Conservation (phyloP, 257 asterid species). For the Solanum sparsipilum region DNA sequence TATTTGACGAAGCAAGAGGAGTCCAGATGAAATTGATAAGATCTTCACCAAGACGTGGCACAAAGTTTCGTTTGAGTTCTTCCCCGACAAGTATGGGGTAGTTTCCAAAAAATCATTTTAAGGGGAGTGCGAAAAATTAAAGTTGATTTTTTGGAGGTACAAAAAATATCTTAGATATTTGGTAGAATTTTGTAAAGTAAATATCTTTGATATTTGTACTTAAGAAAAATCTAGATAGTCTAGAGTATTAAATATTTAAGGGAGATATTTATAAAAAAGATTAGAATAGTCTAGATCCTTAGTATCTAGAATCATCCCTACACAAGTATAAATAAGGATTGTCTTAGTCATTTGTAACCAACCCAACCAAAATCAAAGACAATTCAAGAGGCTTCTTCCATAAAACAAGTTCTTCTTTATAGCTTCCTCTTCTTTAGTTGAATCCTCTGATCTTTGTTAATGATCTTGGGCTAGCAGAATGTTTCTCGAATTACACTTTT, state of each 20-base stretch:
- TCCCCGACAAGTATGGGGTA: not conserved
- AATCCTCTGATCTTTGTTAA: not conserved
- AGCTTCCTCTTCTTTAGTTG: too few relatives aligned
- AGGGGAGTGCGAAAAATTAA: too few relatives aligned
- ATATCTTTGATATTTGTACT: not conserved
- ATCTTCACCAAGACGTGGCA: not conserved
- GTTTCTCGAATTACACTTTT: too few relatives aligned
- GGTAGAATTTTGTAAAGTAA: too few relatives aligned
- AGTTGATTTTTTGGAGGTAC: accelerated
- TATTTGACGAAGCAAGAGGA: not conserved
- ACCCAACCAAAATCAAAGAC: not conserved
- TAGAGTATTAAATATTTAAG: too few relatives aligned
- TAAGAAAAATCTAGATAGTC: not conserved
- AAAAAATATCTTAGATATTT: too few relatives aligned
- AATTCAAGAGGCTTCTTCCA: not conserved
- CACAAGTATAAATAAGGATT: too few relatives aligned
- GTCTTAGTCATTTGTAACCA: not conserved
- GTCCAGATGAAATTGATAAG: not conserved
- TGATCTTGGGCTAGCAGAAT: not conserved
- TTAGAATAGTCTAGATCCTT: too few relatives aligned
- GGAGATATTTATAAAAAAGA: too few relatives aligned
- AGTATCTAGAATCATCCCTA: not conserved
- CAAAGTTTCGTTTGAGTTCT: not conserved
- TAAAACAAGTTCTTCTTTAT: too few relatives aligned
- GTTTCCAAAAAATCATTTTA: not conserved